Evolutionary conservation across 257 asterid species (phyloP).

Genomic region (Fraxinus excelsior): DNA sequence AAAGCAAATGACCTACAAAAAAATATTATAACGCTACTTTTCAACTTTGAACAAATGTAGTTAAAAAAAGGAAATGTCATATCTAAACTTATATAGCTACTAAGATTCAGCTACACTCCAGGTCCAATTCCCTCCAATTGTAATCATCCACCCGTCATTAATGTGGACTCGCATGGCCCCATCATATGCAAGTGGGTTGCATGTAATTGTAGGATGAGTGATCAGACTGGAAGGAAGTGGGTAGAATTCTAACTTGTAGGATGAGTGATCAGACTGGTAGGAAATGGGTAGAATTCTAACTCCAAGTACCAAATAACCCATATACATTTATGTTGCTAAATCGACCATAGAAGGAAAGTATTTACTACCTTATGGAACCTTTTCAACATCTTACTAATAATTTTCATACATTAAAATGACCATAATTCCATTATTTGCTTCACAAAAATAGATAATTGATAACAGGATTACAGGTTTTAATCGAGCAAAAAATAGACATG

Average conservation of each 20-base stretch:
- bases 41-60: background rate
- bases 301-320: background rate
- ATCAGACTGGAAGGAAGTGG: background rate
- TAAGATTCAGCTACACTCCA: background rate
- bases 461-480: background rate
- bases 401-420: background rate
- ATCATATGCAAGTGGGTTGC: conserved; percentile 13
- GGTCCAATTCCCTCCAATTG: conserved; percentile 6
- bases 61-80: background rate
- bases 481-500: background rate
- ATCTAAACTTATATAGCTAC: background rate
- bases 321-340: conserved; percentile 9
- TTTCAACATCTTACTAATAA: background rate
- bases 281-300: background rate
- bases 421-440: background rate
- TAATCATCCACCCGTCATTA: background rate
- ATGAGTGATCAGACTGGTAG: background rate
- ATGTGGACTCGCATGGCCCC: conserved; percentile 24
- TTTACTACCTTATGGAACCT: background rate
- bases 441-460: background rate
- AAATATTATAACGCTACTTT: background rate
- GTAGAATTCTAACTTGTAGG: background rate
- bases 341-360: background rate
- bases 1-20: conserved; percentile 58
- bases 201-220: conserved; percentile 1